phyloP scores from a whole-genome alignment of 179 eudicot genomes.

The Amaranthus tricolor region DNA sequence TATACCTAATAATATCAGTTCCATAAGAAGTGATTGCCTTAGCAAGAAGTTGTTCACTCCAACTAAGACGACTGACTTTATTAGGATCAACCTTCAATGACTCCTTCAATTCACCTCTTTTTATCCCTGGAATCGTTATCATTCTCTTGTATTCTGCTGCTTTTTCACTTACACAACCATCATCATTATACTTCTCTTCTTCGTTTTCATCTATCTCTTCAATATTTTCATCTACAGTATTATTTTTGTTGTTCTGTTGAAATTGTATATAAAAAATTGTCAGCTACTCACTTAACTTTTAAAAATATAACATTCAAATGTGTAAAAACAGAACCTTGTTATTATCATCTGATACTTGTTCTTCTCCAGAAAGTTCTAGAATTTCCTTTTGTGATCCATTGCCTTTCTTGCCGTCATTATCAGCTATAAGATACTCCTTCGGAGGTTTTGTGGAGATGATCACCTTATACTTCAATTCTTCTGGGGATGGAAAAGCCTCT shows the following conservation, averaged over 20 bases:
- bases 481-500: slow-evolving; percentile 71
- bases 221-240: background rate
- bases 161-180: slow-evolving; percentile 17
- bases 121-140: slow-evolving; percentile 68
- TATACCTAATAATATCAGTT: slow-evolving; percentile 62
- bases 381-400: slow-evolving; percentile 13
- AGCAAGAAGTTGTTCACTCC: slow-evolving; percentile 80
- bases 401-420: slow-evolving; percentile 25
- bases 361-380: slow-evolving; percentile 3
- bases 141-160: slow-evolving; percentile 58
- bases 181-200: slow-evolving; percentile 26
- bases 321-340: slow-evolving; percentile 1
- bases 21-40: slow-evolving; percentile 56
- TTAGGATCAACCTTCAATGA: slow-evolving; percentile 59
- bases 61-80: slow-evolving; percentile 76
- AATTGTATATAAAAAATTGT: background rate
- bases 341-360: background rate
- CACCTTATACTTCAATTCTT: slow-evolving; percentile 56
- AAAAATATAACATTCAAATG: background rate
- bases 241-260: slow-evolving; percentile 2
- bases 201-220: slow-evolving; percentile 14
- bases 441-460: slow-evolving; percentile 90
- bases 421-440: slow-evolving; percentile 65
- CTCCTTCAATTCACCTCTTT: slow-evolving; percentile 58
- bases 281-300: background rate